Evolutionary conservation across 768 basidiomycete genomes (phyloP).

Genomic region (Russula emetica): DNA sequence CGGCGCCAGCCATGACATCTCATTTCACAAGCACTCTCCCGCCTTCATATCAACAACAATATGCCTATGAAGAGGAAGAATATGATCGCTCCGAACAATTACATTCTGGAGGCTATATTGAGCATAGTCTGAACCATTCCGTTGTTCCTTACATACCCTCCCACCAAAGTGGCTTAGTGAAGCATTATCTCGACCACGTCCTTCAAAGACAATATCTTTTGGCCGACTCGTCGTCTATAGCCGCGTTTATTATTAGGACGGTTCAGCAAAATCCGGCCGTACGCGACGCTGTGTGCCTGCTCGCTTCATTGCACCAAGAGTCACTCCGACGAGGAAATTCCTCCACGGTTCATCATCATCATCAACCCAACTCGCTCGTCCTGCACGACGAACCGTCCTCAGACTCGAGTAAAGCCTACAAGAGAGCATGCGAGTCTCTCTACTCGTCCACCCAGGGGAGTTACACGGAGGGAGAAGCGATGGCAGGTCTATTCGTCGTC

Average conservation of each 20-base stretch:
- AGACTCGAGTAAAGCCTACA: constrained; percentile 28
- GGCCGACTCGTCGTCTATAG: constrained; percentile 45
- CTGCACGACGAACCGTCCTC: constrained; percentile 1
- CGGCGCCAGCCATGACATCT: not conserved
- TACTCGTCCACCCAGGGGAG: constrained; percentile 19
- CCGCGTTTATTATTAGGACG: constrained; percentile 47
- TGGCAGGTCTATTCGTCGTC: constrained; percentile 71
- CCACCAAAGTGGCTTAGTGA: constrained; percentile 33
- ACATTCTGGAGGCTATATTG: constrained; percentile 25
- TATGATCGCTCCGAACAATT: constrained; percentile 23
- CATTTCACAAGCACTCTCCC: constrained; percentile 23
- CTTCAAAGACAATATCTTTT: constrained; percentile 67
- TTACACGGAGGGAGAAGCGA: constrained; percentile 62
- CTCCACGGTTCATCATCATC: not conserved
- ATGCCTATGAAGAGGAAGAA: constrained; percentile 26
- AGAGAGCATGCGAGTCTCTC: constrained; percentile 28
- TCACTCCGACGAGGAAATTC: constrained; percentile 28
- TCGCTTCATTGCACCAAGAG: constrained; percentile 55
- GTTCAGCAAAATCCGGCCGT: constrained; percentile 45
- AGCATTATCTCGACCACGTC: constrained; percentile 57
- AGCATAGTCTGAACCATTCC: constrained; percentile 24
- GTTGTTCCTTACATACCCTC: constrained; percentile 28
- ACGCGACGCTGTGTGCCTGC: constrained; percentile 55
- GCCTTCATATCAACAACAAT: constrained; percentile 24
- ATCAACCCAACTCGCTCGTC: constrained; percentile 2